phyloP scores from a whole-genome alignment of 441 rosid species.

The Gossypium gossypioides region DNA sequence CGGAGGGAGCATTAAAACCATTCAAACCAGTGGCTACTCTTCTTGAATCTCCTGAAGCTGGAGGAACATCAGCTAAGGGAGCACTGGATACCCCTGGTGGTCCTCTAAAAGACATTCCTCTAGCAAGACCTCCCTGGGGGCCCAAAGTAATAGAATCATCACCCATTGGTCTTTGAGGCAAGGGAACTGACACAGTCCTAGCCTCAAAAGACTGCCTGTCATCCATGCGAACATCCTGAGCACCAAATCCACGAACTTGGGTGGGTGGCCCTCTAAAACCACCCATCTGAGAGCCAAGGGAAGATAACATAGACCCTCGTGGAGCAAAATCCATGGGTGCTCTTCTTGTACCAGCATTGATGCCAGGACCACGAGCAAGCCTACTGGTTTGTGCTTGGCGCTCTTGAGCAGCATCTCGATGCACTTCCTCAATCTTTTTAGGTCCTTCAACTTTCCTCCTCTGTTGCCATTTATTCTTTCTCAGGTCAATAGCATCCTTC shows the following conservation, averaged over 20 bases:
- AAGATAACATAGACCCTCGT: slow-evolving; percentile 66
- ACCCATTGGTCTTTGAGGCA: slow-evolving; percentile 58
- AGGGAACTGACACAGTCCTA: slow-evolving; percentile 60
- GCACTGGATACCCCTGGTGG: slow-evolving; percentile 31
- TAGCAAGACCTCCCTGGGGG: slow-evolving; percentile 1
- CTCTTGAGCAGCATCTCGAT: slow-evolving; percentile 97
- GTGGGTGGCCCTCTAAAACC: slow-evolving; percentile 53
- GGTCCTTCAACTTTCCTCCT: slow-evolving; percentile 98
- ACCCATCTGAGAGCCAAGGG: slow-evolving; percentile 66
- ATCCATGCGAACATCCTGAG: slow-evolving; percentile 71
- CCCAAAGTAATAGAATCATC: slow-evolving; percentile 76
- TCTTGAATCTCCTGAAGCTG: slow-evolving; percentile 47
- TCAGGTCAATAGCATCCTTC: slow-evolving; percentile 73
- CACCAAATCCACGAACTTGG: slow-evolving; percentile 54
- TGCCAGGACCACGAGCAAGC: slow-evolving; percentile 59
- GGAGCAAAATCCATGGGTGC: slow-evolving; percentile 61
- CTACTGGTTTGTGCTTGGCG: slow-evolving; percentile 65
- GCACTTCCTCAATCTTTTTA: slow-evolving; percentile 94
- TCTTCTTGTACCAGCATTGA: slow-evolving; percentile 56
- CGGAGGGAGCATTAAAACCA: slow-evolving; percentile 41
- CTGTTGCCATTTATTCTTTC: slow-evolving; percentile 94
- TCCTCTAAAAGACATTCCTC: slow-evolving; percentile 31
- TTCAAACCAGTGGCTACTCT: slow-evolving; percentile 50
- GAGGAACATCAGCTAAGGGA: slow-evolving; percentile 38
- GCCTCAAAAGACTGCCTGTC: slow-evolving; percentile 66